Base-by-base conservation (phyloP, 1,139 yeast species). In the Candida frijolesensis region DNA sequence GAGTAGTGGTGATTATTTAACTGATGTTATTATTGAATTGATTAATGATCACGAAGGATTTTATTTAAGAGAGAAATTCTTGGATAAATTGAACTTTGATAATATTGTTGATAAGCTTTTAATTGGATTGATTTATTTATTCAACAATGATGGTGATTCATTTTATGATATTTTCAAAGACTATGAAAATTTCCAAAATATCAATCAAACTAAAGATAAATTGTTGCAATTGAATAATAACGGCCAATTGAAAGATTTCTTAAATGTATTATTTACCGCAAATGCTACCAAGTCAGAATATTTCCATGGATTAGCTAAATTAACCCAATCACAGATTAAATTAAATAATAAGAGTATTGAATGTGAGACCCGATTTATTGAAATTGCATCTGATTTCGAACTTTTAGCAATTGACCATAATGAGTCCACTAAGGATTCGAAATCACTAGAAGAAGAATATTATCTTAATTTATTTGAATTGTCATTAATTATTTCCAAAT, bases 261-360 rank as follows among this genome's bases (percentile, higher is more conserved):
- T 68, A 45, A 53, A 58, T 16, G 50, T 64, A 1, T 57, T 68
- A n/a, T 63, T 61, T 46, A 46, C 52, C 10, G 45, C 52, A 10
- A 10, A 25, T 1, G 46, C 47, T 5, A 25, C 45, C 0, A 42
- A 65, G 49, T 63, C 73, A 1, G 63, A 66, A 33, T 76, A 73
- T 58, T 75, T 57, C 55, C 78, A 74, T 56, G 59, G 68, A 22
- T 65, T 75, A 39, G 65, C 76, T 4, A 60, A 61, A 44, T 61
- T 73, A 41, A 62, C 71, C 4, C 62, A 64, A 43, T 50, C 60
- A 11, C 69, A 64, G 51, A 58, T 57, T 2, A 50, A 35, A 34
- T 15, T 27, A 8, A 40, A 41, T 3, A 22, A 42, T 29, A 32
- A 44, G 19, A 29, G 39, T n/a, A 37, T 50, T 6, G 46, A 50